Base-by-base conservation (phyloP, 176 grass and related monocot genomes). In the Chrysopogon serrulatus region DNA sequence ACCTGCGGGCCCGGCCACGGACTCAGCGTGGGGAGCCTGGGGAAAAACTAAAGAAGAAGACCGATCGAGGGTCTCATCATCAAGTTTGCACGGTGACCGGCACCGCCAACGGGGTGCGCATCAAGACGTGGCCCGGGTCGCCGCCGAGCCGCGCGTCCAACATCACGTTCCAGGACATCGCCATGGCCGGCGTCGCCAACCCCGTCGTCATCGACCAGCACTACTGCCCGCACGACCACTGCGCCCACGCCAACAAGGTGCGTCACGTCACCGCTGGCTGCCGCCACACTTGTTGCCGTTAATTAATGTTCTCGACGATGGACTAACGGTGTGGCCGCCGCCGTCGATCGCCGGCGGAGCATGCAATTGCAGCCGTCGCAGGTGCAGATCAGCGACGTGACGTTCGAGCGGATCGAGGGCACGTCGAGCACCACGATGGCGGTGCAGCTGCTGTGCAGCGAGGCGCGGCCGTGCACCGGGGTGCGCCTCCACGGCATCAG, bases 141-240 rank as follows among this genome's bases (percentile, higher is more conserved):
- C 71, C 83, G 26, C 72, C 88, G 0, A 79, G 94, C 33, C 36
- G 60, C 19, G 86, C 86, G 1, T 79, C 73, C 63, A 89, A 93
- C 76, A 85, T 96, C 81, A 96, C 79, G 5, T 96, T 94, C 78
- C n/a, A 83, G 61, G 78, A 91, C 72, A 90, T 97, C 70, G 12
- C 42, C 62, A 77, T 93, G 85, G 60, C 5, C 49, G 51, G 66
- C 77, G 89, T 92, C 39, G 65, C 82, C 62, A 97, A 94, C 69
- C 91, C 94, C 72, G 86, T 97, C 82, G 64, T 97, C 59, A 90
- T 97, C 42, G 94, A 97, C 81, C 91, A 97, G 84, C 11, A 24
- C 0, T 97, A 97, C 80, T 92, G 89, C 84, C 89, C 91, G 3
- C 54, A 84, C 37, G 19, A 54, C 21, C 42, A 9, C 6, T 97